A percentile compares a stretch with the other conserved stretches of the same genome.
These are phyloP conservation scores for Neolecta irregularis DNA, from an alignment of 1,139 yeast genomes.

Conservation along the genomic window DNA sequence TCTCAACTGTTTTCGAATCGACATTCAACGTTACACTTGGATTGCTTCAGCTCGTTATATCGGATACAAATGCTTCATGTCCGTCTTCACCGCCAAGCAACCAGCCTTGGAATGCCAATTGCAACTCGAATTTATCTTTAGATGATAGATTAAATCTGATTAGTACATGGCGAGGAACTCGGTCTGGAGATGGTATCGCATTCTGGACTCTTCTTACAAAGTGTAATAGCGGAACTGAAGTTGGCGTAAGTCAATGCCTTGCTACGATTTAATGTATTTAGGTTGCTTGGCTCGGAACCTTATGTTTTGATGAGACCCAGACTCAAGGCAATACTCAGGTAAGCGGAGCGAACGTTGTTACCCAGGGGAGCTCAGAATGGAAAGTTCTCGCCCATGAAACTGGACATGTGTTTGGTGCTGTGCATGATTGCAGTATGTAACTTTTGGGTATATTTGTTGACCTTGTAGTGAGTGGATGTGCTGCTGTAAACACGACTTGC, in stretches of 20 bases:
- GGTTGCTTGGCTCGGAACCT: slow-evolving; percentile 29
- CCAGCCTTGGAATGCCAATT: slow-evolving; percentile 23
- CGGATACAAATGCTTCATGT: slow-evolving; percentile 18
- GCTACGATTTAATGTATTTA: too few species aligned
- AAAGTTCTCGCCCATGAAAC: slow-evolving; percentile 28
- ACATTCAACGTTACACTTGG: slow-evolving; percentile 27
- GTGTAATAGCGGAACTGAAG: slow-evolving; percentile 25
- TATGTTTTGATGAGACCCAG: slow-evolving; percentile 20
- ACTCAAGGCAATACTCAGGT: slow-evolving; percentile 16
- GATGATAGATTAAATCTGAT: slow-evolving; percentile 23
- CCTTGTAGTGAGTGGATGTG: neutral
- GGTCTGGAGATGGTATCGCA: slow-evolving; percentile 23
- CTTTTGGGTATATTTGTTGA: slow-evolving; percentile 21
- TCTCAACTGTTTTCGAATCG: slow-evolving; percentile 25
- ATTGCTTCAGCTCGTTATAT: slow-evolving; percentile 18
- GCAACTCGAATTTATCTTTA: slow-evolving; percentile 18
- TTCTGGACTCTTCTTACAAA: slow-evolving; percentile 27
- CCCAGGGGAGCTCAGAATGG: slow-evolving; percentile 25
- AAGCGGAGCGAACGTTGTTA: slow-evolving; percentile 26
- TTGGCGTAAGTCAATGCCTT: too few species aligned
- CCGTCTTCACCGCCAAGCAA: slow-evolving; percentile 17
- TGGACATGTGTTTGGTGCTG: slow-evolving; percentile 32
- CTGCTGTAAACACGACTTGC: slow-evolving; percentile 19
- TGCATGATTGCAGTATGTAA: slow-evolving; percentile 27
- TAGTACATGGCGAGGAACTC: slow-evolving; percentile 24